phyloP scores from a whole-genome alignment of 768 basidiomycete genomes.

The Neoboletus subvelutipes region DNA sequence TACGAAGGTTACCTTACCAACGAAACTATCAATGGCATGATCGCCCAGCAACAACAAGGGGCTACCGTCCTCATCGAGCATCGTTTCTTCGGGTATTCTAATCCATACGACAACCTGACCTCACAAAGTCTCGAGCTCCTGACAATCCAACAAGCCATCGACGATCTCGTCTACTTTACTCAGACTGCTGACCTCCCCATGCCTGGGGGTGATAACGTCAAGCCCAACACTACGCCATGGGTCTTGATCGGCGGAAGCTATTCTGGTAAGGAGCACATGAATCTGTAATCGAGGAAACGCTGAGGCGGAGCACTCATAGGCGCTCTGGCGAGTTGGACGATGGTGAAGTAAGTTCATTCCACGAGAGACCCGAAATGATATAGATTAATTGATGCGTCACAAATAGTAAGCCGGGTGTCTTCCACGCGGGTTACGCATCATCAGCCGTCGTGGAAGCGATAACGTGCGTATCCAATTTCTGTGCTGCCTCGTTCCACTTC shows the following conservation, averaged over 20 bases:
- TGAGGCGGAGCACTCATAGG: conserved; percentile 17
- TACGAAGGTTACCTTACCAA: conserved; percentile 62
- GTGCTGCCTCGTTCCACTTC: neutral
- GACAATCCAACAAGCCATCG: conserved; percentile 73
- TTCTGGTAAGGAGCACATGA: conserved; percentile 21
- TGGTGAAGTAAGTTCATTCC: conserved; percentile 54
- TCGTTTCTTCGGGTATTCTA: conserved; percentile 75
- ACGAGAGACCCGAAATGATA: neutral
- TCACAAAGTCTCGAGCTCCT: conserved; percentile 56
- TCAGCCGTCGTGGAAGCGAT: conserved; percentile 48
- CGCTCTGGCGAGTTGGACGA: conserved; percentile 58
- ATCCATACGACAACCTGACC: conserved; percentile 60
- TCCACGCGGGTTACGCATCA: conserved; percentile 44
- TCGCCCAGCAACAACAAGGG: conserved; percentile 65
- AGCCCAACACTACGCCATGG: conserved; percentile 51
- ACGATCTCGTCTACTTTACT: conserved; percentile 70
- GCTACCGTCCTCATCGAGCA: conserved; percentile 67
- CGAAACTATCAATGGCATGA: conserved; percentile 56
- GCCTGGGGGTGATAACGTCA: conserved; percentile 60
- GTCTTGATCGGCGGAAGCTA: conserved; percentile 44
- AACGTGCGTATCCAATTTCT: conserved; percentile 28
- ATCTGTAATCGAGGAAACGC: too few relatives aligned
- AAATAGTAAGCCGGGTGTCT: conserved; percentile 39
- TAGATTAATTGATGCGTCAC: neutral
- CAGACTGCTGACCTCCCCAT: conserved; percentile 64